Percentiles rank a stretch among this genome's conserved stretches.
These are phyloP conservation scores for Aspergillus jensenii DNA, from an alignment of 2,329 filamentous ascomycete species.

Conservation along the genomic window DNA sequence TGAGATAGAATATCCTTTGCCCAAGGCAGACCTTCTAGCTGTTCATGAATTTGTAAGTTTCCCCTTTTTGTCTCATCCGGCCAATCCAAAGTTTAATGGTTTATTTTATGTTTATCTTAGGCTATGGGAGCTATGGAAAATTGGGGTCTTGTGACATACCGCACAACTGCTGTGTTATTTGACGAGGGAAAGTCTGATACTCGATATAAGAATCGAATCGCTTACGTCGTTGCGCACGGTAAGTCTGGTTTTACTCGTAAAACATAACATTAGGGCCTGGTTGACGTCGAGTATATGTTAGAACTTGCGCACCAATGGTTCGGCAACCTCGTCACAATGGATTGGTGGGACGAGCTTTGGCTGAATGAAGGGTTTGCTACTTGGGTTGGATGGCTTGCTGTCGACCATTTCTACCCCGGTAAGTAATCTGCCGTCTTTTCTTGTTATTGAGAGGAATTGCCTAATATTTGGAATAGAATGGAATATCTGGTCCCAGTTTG, in stretches of 20 bases:
- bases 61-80: not conserved
- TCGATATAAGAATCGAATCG: slow-evolving; percentile 87
- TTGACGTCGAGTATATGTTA: slow-evolving; percentile 16
- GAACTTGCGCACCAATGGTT: slow-evolving; percentile 98
- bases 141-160: slow-evolving; percentile 94
- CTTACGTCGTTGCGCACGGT: slow-evolving; percentile 93
- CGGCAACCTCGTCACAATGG: slow-evolving; percentile 92
- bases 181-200: slow-evolving; percentile 89
- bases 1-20: slow-evolving; percentile 86
- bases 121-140: slow-evolving; percentile 82
- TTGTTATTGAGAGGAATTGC: not conserved
- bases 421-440: slow-evolving; percentile 21
- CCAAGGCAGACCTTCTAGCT: slow-evolving; percentile 86
- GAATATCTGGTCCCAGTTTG: slow-evolving; percentile 97
- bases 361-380: slow-evolving; percentile 96
- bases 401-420: slow-evolving; percentile 84
- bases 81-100: slow-evolving; percentile 10
- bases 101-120: slow-evolving; percentile 41
- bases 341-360: slow-evolving; percentile 95
- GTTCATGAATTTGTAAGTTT: slow-evolving; percentile 83
- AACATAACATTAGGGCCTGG: not conserved
- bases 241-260: slow-evolving; percentile 12
- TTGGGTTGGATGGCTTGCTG: slow-evolving; percentile 94
- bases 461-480: slow-evolving; percentile 61
- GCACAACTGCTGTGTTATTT: slow-evolving; percentile 93